Conservation (phyloP, 306 rosid genomes). For the Crataegus laevigata region DNA sequence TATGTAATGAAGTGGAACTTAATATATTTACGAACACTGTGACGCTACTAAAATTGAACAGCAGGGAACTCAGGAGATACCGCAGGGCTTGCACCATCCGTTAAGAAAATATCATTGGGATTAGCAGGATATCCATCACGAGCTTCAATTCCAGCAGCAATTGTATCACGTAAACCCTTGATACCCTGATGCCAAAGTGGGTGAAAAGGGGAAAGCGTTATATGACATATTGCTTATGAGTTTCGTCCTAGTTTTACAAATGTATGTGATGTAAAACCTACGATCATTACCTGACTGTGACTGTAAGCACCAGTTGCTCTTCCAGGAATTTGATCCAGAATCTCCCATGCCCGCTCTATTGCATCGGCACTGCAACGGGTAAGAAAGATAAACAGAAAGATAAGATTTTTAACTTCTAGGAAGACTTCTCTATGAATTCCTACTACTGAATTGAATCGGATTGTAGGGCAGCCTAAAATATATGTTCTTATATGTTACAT, state of each 20-base stretch:
- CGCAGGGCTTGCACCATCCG: slow-evolving; percentile 97
- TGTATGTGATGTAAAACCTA: not conserved
- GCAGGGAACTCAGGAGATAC: slow-evolving; percentile 19
- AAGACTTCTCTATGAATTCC: not conserved
- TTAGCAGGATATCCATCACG: slow-evolving; percentile 79
- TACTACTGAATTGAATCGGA: not conserved
- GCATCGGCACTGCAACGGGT: slow-evolving; percentile 57
- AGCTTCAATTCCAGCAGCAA: slow-evolving; percentile 76
- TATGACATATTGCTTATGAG: not conserved
- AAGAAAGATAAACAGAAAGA: slow-evolving; percentile 1
- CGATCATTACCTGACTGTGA: slow-evolving; percentile 71
- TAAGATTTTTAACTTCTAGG: not conserved
- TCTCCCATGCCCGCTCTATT: slow-evolving; percentile 66
- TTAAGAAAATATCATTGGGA: slow-evolving; percentile 73
- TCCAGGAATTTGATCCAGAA: slow-evolving; percentile 87
- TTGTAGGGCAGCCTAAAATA: not conserved
- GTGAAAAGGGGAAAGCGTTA: slow-evolving; percentile 10
- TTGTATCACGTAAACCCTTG: slow-evolving; percentile 76
- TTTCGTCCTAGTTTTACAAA: not conserved
- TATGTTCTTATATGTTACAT: not conserved
- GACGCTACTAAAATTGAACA: not conserved
- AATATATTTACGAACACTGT: not conserved
- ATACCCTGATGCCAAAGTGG: slow-evolving; percentile 45
- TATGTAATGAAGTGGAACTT: not conserved
- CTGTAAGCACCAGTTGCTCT: slow-evolving; percentile 94